Evolutionary conservation across 148 eudicot genomes (phyloP), one percentile per base, ranked within the genome.

Genomic region (Vaccinium darrowii): DNA sequence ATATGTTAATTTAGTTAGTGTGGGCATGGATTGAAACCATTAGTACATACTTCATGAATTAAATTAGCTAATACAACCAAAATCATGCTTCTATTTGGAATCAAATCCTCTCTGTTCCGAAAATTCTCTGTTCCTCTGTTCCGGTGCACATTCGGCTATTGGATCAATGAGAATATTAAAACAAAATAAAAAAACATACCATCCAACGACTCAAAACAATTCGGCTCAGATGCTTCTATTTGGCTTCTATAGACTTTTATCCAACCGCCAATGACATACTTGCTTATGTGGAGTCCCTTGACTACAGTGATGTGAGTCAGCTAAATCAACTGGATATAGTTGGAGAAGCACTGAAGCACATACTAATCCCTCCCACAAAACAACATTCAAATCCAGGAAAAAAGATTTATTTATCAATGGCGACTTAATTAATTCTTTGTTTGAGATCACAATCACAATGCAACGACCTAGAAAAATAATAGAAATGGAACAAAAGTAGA

Each of bases 291-390:
- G 63, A 53, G 63, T 79, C 63, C 81, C 65, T 13, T 54, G 15
- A 15, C 81, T 14, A 54, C 81, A 27, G 65, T 79, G 81, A 33
- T 27, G 21, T 30, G 63, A 79, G 63, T 79, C 43, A 79, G 60
- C 65, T 52, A 52, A 57, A 8, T 5, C 27, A 53, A 8, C n/a
- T 58, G 63, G 58, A 6, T 33, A 18, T 30, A 27, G 56, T 51
- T 12, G 36, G 16, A 50, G 25, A 50, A 21, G 60, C 30, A n/a
- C 58, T n/a, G 23, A 50, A 21, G 60, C 30, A n/a, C 58, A 50
- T 78, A 53, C 74, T 78, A 13, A 78, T 78, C 39, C 33, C 60
- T 25, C 80, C 58, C 58, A 77, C 80, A 77, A 77, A 47, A 51
- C 16, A n/a, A 10, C 19, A 77, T 23, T 14, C 80, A 47, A 47